A percentile compares a stretch with the other conserved stretches of the same genome.
Evolutionary conservation across 495 filamentous ascomycete genomes (phyloP).

Genomic region (Astrocystis sublimbata): DNA sequence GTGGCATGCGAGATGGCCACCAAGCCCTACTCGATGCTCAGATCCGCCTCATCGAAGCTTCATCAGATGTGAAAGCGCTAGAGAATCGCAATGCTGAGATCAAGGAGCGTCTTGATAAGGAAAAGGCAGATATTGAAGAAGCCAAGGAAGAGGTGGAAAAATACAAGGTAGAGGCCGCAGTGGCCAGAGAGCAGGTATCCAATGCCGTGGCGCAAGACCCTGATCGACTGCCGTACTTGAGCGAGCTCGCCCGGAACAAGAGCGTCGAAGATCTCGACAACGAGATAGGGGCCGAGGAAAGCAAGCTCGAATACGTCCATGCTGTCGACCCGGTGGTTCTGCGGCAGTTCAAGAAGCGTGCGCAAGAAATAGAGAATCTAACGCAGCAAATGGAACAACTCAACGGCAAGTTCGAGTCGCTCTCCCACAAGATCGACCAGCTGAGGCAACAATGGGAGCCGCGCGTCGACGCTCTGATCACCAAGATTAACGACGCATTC

Average conservation of each 20-base stretch:
- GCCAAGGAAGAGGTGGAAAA: slow-evolving; percentile 26
- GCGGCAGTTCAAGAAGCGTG: slow-evolving; percentile 73
- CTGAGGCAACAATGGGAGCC: slow-evolving; percentile 77
- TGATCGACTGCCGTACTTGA: slow-evolving; percentile 34
- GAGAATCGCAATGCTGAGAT: slow-evolving; percentile 62
- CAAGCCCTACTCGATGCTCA: slow-evolving; percentile 66
- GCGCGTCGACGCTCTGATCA: slow-evolving; percentile 71
- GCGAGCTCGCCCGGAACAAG: slow-evolving; percentile 37
- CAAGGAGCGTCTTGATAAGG: slow-evolving; percentile 52
- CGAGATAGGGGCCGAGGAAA: slow-evolving; percentile 72
- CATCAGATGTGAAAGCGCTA: slow-evolving; percentile 70
- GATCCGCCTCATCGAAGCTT: slow-evolving; percentile 72
- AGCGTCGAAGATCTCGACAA: slow-evolving; percentile 65
- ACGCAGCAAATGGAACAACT: slow-evolving; percentile 47
- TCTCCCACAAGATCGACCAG: slow-evolving; percentile 54
- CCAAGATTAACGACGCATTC: slow-evolving; percentile 85
- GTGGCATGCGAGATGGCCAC: slow-evolving; percentile 57
- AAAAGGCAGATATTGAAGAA: slow-evolving; percentile 18
- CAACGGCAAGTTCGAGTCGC: slow-evolving; percentile 48
- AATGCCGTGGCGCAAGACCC: slow-evolving; percentile 38
- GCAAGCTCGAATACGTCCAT: slow-evolving; percentile 75
- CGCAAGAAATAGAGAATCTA: slow-evolving; percentile 49
- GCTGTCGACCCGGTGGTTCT: slow-evolving; percentile 77
- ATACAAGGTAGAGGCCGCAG: slow-evolving; percentile 33
- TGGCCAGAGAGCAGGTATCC: slow-evolving; percentile 33